Base-by-base conservation (phyloP, 148 eudicot species). In the Rhododendron kiyosumense region DNA sequence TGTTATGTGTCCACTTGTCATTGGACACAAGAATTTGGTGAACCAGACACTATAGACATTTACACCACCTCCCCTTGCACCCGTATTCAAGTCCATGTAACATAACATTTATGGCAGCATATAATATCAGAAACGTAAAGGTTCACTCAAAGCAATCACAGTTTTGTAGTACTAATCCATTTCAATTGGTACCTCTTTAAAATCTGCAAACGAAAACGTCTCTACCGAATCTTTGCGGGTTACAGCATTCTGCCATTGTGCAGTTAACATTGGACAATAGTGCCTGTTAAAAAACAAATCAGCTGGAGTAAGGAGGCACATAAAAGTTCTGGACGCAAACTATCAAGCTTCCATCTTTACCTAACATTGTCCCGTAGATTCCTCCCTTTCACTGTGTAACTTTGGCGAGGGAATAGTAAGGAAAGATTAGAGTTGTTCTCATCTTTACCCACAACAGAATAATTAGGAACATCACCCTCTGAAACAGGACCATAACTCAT, bases 201-300 rank as follows among this genome's bases (percentile, higher is more conserved):
- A 94, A 87, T 95, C 99, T 81, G 74, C 86, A 83, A 92, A 94
- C 76, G 92, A 92, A 84, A 95, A 95, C 69, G 90, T 86, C 86
- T 92, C 90, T 3, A 87, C 93, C 86, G 49, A 86, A 89, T 96
- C 99, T 90, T 90, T 94, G 83, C 99, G 96, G 77, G 98, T 96
- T 28, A 95, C 98, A 83, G 94, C 98, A 87, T 92, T 89, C 88
- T 96, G 99, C 94, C 91, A 95, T 81, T 96, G 99, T 15, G 95
- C 97, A 67, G 93, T 83, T 86, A 96, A 90, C 90, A 95, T 93
- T 3, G 99, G 99, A 75, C 89, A 90, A 36, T 92, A 84, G 48
- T 92, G 88, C 92, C 98, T 96, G 92, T 34, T 48, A 71, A 76
- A 89, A 3, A 88, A 57, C 41, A 87, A 74, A 83, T 49, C 54